These are phyloP conservation scores for Pythium rishiriense DNA, from an alignment of 352 stramenopile genomes.

Conservation along the genomic window DNA sequence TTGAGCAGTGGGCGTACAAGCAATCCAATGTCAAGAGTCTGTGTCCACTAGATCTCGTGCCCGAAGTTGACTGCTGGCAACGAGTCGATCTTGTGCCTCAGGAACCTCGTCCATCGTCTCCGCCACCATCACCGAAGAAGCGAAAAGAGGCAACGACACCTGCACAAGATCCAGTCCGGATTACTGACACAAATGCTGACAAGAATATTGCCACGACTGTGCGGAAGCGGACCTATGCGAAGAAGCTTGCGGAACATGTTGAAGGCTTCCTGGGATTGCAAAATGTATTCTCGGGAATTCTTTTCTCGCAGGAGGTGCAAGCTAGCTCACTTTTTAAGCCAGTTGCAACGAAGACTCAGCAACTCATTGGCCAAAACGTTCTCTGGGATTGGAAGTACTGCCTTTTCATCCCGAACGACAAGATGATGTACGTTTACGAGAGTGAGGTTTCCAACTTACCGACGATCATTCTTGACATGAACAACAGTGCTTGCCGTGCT, in stretches of 20 bases:
- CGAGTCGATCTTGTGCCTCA: conserved; percentile 15
- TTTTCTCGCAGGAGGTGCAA: conserved; percentile 42
- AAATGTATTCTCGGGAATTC: conserved; percentile 45
- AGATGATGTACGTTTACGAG: conserved; percentile 69
- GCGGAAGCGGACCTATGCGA: conserved; percentile 42
- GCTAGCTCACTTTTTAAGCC: conserved; percentile 36
- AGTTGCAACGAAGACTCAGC: conserved; percentile 39
- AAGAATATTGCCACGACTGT: conserved; percentile 7
- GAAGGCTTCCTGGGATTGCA: conserved; percentile 56
- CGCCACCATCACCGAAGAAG: conserved; percentile 20
- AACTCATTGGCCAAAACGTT: conserved; percentile 39
- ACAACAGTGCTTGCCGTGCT: conserved; percentile 37
- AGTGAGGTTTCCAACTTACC: conserved; percentile 38
- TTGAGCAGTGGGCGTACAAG: conserved; percentile 51
- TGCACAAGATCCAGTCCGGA: neutral
- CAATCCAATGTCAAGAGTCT: conserved; percentile 38
- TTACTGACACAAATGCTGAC: neutral
- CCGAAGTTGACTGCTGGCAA: conserved; percentile 56
- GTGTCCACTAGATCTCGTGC: conserved; percentile 66
- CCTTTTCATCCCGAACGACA: conserved; percentile 49
- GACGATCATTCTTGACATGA: conserved; percentile 58
- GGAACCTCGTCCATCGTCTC: neutral
- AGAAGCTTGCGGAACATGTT: conserved; percentile 59
- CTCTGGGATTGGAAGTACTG: conserved; percentile 77
- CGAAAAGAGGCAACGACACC: neutral